A percentile compares a stretch with the other conserved stretches of the same genome.
These are phyloP conservation scores for Termitomyces sp. DNA, from an alignment of 768 basidiomycete species.

Conservation along the genomic window DNA sequence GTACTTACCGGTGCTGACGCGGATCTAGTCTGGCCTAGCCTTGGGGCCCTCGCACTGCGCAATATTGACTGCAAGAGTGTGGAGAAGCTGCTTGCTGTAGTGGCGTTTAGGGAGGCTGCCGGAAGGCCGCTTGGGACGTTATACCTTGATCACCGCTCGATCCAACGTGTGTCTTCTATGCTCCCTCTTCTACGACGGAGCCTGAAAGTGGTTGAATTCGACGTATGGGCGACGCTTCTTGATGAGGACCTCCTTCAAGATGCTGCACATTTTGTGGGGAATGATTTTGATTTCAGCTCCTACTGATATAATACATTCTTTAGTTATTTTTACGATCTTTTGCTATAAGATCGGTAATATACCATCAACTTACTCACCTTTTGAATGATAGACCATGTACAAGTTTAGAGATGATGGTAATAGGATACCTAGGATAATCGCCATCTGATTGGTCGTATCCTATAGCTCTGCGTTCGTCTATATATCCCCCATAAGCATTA, in stretches of 20 bases:
- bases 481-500: too few relatives aligned
- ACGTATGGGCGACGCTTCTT: slow-evolving; percentile 10
- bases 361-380: not conserved
- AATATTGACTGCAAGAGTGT: slow-evolving; percentile 7
- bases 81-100: slow-evolving; percentile 8
- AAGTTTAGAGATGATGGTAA: too few relatives aligned
- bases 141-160: slow-evolving; percentile 10
- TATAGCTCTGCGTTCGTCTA: too few relatives aligned
- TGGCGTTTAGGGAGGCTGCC: slow-evolving; percentile 3
- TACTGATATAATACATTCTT: not conserved
- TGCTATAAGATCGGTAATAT: not conserved
- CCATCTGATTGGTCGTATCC: too few relatives aligned
- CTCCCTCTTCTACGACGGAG: not conserved
- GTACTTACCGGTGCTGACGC: slow-evolving; percentile 2
- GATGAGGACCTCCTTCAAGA: slow-evolving; percentile 8
- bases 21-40: slow-evolving; percentile 6
- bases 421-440: too few relatives aligned
- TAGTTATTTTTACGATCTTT: not conserved
- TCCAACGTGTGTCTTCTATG: slow-evolving; percentile 5
- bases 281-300: slow-evolving; percentile 9
- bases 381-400: too few relatives aligned
- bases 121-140: slow-evolving; percentile 7
- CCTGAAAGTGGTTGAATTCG: slow-evolving; percentile 7
- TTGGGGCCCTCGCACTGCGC: slow-evolving; percentile 10
- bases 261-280: slow-evolving; percentile 12